Evolutionary conservation across 257 asterid species (phyloP).

Genomic region (Solanum ahanhuiri): DNA sequence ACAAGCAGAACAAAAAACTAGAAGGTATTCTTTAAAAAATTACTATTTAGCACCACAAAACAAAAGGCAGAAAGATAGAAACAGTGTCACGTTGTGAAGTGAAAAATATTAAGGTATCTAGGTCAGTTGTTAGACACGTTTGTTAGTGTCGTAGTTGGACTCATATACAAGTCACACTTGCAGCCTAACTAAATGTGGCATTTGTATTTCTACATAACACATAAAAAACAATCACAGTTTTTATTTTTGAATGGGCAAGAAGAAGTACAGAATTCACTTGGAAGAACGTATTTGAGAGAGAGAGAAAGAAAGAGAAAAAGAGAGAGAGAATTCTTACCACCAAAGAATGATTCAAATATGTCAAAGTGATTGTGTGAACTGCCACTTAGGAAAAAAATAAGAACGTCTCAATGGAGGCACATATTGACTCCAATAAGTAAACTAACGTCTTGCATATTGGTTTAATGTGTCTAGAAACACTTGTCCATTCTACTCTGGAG

Average conservation of each 20-base stretch:
- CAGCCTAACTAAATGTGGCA: not conserved
- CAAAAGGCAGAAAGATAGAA: not conserved
- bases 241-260: not conserved
- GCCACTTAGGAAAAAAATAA: not conserved
- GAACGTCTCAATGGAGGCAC: not conserved
- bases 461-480: constrained; percentile 61
- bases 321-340: not conserved
- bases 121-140: not conserved
- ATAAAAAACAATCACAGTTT: not conserved
- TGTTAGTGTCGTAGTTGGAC: not conserved
- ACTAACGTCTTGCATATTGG: constrained; percentile 1
- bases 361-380: constrained; percentile 34
- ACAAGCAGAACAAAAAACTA: not conserved
- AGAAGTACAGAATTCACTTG: not conserved
- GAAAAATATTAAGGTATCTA: not conserved
- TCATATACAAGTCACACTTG: not conserved
- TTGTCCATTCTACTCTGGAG: constrained; percentile 78
- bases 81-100: not conserved
- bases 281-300: not conserved
- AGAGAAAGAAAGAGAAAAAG: not conserved
- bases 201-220: not conserved
- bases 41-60: not conserved
- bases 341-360: constrained; percentile 36
- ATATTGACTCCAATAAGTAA: not conserved
- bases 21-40: not conserved